Evolutionary conservation across 1,284 basidiomycete species (phyloP), one percentile per base, ranked within the genome.

Genomic region (Blastosporella zonata): DNA sequence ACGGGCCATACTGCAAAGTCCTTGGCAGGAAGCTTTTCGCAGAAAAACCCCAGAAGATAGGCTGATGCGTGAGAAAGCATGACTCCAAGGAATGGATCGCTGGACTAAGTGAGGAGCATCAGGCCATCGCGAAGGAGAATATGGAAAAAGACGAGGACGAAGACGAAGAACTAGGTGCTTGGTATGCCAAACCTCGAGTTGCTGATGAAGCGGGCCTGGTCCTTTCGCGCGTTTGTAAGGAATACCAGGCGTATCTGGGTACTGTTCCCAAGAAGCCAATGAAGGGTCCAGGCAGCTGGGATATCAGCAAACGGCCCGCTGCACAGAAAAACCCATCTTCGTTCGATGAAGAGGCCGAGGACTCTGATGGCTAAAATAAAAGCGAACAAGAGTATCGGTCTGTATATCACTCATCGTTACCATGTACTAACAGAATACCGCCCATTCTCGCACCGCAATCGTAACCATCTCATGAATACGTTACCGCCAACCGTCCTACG

Each of bases 401-500:
- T 6, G 25, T 31, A 31, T n/a, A 10, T 13, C 13, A 3, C 29
- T 31, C 29, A 9, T 9, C 29, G 13, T 13, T 12, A 8, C 29
- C 6, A 31, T n/a, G 33, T 31, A 47, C 33, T 23, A 35, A 23
- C 28, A 39, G 27, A 22, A 15, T 42, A 22, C 6, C 22, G 22
- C 43, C 44, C 6, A 21, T 25, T n/a, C 36, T 33, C 23, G 38
- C 34, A 2, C n/a, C 10, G 22, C 15, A 43, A 17, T 47, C 31
- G 12, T 21, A 29, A 47, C 53, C 57, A 9, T 40, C 44, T 55
- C 50, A 59, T 39, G 59, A 59, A 55, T 81, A 85, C 8, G 86
- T 87, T 46, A 71, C 80, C 25, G 78, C 68, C 55, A 87, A 66
- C 46, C 90, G 73, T 34, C 83, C 79, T 8, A 90, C 83, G 54